phyloP scores from a whole-genome alignment of 345 rosid species.

The Pistacia atlantica region DNA sequence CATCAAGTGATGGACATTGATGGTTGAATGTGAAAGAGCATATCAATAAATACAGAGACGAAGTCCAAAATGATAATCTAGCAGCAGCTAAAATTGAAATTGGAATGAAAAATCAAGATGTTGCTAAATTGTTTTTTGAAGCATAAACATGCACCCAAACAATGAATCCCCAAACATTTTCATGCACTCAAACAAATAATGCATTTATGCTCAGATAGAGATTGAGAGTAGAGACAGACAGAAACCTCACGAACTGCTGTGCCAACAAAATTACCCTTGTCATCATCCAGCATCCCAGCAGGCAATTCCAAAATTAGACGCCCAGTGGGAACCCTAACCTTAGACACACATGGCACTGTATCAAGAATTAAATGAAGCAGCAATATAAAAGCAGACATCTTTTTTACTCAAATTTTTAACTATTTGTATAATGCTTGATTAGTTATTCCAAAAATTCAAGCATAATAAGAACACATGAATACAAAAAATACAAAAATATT shows the following conservation, averaged over 20 bases:
- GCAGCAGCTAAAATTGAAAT: neutral
- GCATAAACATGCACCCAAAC: neutral
- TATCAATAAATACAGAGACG: neutral
- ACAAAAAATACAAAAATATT: neutral
- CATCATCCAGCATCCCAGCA: slow-evolving; percentile 96
- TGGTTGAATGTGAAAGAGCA: neutral
- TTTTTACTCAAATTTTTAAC: slow-evolving; percentile 5
- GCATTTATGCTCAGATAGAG: neutral
- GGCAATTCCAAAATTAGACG: slow-evolving; percentile 80
- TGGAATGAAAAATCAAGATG: neutral
- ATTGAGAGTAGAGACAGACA: slow-evolving; percentile 14
- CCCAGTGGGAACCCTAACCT: slow-evolving; percentile 92
- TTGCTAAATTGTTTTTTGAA: neutral
- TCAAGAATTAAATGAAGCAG: slow-evolving; percentile 10
- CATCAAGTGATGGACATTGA: neutral
- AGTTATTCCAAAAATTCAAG: slow-evolving; percentile 7
- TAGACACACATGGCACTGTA: slow-evolving; percentile 23
- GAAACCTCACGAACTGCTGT: slow-evolving; percentile 92
- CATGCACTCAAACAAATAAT: neutral
- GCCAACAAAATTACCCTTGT: slow-evolving; percentile 81
- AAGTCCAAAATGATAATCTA: neutral
- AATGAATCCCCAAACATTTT: neutral
- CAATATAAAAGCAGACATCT: neutral
- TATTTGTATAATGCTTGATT: neutral
- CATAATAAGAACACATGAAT: neutral